These are phyloP conservation scores for Mycotypha africana DNA, from an alignment of 371 early-diverging fungal species.

Conservation along the genomic window DNA sequence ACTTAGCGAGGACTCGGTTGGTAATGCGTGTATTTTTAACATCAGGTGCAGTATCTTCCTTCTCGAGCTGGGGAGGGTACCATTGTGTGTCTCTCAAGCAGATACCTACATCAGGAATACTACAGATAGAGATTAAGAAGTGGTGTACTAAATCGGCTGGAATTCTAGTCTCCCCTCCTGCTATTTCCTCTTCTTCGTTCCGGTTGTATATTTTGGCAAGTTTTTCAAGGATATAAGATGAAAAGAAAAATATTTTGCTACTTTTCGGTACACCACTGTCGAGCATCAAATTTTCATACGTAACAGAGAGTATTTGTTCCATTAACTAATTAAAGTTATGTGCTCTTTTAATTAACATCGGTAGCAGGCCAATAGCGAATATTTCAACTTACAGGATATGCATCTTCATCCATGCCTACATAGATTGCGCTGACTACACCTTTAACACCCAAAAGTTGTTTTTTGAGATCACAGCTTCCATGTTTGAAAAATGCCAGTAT, in stretches of 20 bases:
- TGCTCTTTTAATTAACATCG: neutral
- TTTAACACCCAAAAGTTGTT: constrained; percentile 62
- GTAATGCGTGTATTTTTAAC: constrained; percentile 35
- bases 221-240: constrained; percentile 60
- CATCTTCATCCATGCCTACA: constrained; percentile 60
- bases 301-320: constrained; percentile 51
- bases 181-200: constrained; percentile 35
- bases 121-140: constrained; percentile 72
- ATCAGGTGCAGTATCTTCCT: constrained; percentile 6
- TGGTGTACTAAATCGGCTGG: constrained; percentile 62
- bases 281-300: constrained; percentile 58
- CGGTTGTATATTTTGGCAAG: constrained; percentile 56
- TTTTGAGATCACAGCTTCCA: constrained; percentile 65
- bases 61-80: constrained; percentile 53
- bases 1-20: constrained; percentile 59
- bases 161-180: constrained; percentile 31
- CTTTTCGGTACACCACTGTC: constrained; percentile 55
- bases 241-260: constrained; percentile 61
- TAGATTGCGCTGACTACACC: constrained; percentile 62
- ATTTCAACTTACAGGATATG: constrained; percentile 54
- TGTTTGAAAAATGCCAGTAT: constrained; percentile 71
- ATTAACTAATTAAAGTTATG: constrained; percentile 39
- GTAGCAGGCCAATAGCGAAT: neutral
- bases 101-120: constrained; percentile 68
- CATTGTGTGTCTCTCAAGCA: constrained; percentile 74